phyloP scores from a whole-genome alignment of 116 monocot species.

The Phalaenopsis hybrid region DNA sequence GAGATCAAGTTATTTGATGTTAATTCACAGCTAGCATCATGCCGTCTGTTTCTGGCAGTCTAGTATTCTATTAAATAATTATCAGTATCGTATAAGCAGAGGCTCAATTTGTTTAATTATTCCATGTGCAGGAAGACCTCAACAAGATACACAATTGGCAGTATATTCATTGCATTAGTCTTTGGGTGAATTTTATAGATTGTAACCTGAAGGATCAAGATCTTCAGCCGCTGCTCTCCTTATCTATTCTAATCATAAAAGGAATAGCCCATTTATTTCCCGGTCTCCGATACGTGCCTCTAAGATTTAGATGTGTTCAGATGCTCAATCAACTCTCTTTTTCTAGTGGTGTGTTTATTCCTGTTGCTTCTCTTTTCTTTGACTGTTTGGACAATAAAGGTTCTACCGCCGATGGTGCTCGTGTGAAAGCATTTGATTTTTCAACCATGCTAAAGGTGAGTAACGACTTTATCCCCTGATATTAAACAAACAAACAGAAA shows the following conservation, averaged over 20 bases:
- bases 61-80: not conserved
- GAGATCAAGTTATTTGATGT: not conserved
- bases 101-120: conserved; percentile 11
- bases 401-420: conserved; percentile 11
- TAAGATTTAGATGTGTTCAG: conserved; percentile 72
- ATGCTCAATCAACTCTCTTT: conserved; percentile 89
- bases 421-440: conserved; percentile 23
- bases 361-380: conserved; percentile 60
- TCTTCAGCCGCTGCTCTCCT: conserved; percentile 45
- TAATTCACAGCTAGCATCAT: not conserved
- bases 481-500: too few relatives aligned
- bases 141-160: conserved; percentile 69
- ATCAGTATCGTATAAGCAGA: not conserved
- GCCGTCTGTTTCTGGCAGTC: not conserved
- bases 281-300: conserved; percentile 55
- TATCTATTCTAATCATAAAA: conserved; percentile 50
- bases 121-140: conserved; percentile 61
- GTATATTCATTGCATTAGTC: conserved; percentile 48
- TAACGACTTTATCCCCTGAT: not conserved
- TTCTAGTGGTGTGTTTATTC: conserved; percentile 68
- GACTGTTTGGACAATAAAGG: conserved; percentile 45
- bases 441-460: conserved; percentile 66
- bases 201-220: conserved; percentile 57
- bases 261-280: conserved; percentile 66
- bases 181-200: conserved; percentile 71